Conservation (phyloP, 2,329 filamentous ascomycete species). For the Cladophialophora psammophila region DNA sequence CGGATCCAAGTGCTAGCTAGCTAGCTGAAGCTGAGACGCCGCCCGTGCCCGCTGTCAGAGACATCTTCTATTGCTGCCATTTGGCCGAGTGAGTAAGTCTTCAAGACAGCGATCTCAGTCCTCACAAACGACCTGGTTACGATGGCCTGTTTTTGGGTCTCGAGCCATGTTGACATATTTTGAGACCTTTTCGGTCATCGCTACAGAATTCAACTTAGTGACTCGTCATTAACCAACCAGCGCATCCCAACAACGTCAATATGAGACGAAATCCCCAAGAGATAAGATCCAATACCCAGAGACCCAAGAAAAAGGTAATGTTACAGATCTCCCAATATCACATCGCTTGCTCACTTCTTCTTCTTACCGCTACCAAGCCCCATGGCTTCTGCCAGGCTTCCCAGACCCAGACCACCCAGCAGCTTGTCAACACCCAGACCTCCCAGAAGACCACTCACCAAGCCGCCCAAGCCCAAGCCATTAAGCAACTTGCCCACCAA, state of each 20-base stretch:
- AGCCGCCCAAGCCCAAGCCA: slow-evolving; percentile 79
- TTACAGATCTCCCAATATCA: not conserved
- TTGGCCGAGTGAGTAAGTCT: too few relatives aligned
- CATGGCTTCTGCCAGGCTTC: slow-evolving; percentile 57
- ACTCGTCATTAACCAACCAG: not conserved
- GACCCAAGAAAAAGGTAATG: not conserved
- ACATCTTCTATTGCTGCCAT: too few relatives aligned
- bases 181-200: too few relatives aligned
- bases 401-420: slow-evolving; percentile 74
- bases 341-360: slow-evolving; percentile 53
- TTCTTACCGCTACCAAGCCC: slow-evolving; percentile 63
- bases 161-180: too few relatives aligned
- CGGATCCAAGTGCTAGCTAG: too few relatives aligned
- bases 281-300: not conserved
- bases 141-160: too few relatives aligned
- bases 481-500: slow-evolving; percentile 82
- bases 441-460: slow-evolving; percentile 80
- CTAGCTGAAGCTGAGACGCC: too few relatives aligned
- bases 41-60: too few relatives aligned
- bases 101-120: too few relatives aligned
- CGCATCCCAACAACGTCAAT: not conserved
- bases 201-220: not conserved
- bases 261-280: not conserved
- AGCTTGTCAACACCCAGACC: slow-evolving; percentile 78
- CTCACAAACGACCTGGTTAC: too few relatives aligned